Conservation (phyloP, 768 basidiomycete genomes). For the Chiua virens region DNA sequence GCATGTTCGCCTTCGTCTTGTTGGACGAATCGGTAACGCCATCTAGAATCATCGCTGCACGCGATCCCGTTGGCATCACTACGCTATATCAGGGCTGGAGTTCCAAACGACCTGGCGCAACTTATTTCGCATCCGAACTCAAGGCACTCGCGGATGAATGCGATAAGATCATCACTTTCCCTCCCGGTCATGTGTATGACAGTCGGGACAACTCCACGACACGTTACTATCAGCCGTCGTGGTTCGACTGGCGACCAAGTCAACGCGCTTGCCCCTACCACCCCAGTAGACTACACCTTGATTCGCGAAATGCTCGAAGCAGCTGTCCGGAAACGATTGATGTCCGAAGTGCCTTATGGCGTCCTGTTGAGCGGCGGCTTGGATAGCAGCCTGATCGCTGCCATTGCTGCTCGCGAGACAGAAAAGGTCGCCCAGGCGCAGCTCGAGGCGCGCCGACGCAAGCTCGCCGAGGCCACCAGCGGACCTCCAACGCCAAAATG, state of each 20-base stretch:
- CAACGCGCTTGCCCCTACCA: slow-evolving; percentile 55
- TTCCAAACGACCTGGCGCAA: slow-evolving; percentile 75
- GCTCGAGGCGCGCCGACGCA: slow-evolving; percentile 64
- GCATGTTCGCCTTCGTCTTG: slow-evolving; percentile 98
- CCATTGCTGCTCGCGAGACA: slow-evolving; percentile 93
- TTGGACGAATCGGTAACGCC: slow-evolving; percentile 92
- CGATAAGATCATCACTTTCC: slow-evolving; percentile 93
- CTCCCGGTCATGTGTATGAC: slow-evolving; percentile 96
- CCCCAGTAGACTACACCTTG: slow-evolving; percentile 59
- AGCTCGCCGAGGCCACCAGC: slow-evolving; percentile 50
- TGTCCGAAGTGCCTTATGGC: slow-evolving; percentile 98
- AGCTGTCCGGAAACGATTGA: slow-evolving; percentile 91
- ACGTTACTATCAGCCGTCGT: slow-evolving; percentile 85
- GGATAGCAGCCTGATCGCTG: slow-evolving; percentile 93
- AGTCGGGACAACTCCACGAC: slow-evolving; percentile 74
- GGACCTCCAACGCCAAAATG: slow-evolving; percentile 57
- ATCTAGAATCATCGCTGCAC: slow-evolving; percentile 89
- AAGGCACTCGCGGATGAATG: slow-evolving; percentile 91
- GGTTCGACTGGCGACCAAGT: slow-evolving; percentile 87
- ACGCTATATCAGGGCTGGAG: slow-evolving; percentile 98
- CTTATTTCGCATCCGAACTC: slow-evolving; percentile 95
- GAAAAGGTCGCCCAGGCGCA: slow-evolving; percentile 86
- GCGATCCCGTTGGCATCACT: slow-evolving; percentile 97
- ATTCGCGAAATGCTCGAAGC: slow-evolving; percentile 84
- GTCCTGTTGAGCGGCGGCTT: slow-evolving; percentile 94